phyloP scores from a whole-genome alignment of 2,329 filamentous ascomycete genomes.

The Tolypocladium ovalisporum region DNA sequence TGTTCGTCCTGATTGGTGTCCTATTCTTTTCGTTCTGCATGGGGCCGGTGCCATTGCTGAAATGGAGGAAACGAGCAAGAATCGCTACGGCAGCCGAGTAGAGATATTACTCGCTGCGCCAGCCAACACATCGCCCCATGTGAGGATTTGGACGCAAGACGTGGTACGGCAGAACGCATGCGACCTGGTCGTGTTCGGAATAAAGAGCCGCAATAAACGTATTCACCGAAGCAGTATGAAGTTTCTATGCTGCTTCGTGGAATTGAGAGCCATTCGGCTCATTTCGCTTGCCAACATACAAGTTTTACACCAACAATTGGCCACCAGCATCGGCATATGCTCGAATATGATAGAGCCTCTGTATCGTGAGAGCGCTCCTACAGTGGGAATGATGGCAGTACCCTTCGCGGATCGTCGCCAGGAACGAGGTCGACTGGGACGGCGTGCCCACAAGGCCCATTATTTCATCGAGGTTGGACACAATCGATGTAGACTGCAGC shows the following conservation, averaged over 20 bases:
- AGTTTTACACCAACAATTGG: neutral
- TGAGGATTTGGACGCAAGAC: neutral
- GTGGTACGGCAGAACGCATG: neutral
- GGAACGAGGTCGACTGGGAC: too few species aligned
- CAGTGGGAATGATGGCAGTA: too few species aligned
- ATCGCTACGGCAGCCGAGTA: constrained; percentile 1
- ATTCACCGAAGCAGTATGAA: too few species aligned
- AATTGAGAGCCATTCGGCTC: neutral
- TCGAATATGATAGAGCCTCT: too few species aligned
- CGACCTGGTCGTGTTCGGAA: neutral
- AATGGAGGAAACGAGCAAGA: constrained; percentile 11
- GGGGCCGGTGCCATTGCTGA: constrained; percentile 8
- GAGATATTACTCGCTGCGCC: constrained; percentile 1
- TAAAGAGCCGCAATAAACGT: too few species aligned
- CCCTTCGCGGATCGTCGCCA: too few species aligned
- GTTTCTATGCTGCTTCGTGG: neutral
- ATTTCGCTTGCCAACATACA: neutral
- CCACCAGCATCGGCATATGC: too few species aligned
- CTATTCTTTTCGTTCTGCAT: constrained; percentile 5
- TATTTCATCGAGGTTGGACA: too few species aligned
- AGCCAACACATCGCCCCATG: neutral
- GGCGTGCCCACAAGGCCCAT: too few species aligned
- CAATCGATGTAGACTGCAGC: too few species aligned
- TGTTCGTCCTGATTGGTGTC: constrained; percentile 7
- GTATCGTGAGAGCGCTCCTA: too few species aligned